phyloP scores from a whole-genome alignment of 345 rosid genomes.

The Lumnitzera littorea region DNA sequence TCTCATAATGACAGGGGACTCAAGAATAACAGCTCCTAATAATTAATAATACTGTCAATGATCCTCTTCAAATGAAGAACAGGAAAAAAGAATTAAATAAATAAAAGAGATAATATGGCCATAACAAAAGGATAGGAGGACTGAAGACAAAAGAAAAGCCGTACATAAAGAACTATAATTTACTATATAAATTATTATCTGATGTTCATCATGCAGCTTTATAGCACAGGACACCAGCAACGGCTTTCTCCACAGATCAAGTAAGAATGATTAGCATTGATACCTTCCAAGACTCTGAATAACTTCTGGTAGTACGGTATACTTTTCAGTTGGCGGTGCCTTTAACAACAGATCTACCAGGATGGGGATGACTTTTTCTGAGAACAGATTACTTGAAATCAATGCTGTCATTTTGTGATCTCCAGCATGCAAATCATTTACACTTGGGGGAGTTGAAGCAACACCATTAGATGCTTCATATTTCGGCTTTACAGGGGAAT shows the following conservation, averaged over 20 bases:
- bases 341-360: slow-evolving; percentile 63
- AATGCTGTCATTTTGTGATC: slow-evolving; percentile 22
- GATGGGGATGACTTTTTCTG: slow-evolving; percentile 75
- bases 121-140: background rate
- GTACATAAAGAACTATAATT: background rate
- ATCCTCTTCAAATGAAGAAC: too few relatives aligned
- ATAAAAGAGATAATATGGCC: background rate
- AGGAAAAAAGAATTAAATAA: background rate
- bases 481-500: slow-evolving; percentile 18
- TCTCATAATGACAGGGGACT: too few relatives aligned
- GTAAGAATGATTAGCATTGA: background rate
- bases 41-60: too few relatives aligned
- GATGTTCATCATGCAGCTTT: background rate
- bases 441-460: slow-evolving; percentile 26
- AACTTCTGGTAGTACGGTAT: slow-evolving; percentile 67
- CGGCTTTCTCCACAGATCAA: too few relatives aligned
- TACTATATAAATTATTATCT: background rate
- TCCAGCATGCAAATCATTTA: slow-evolving; percentile 26
- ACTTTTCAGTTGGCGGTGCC: slow-evolving; percentile 65
- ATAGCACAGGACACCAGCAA: background rate
- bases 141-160: background rate
- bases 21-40: too few relatives aligned
- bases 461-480: slow-evolving; percentile 33
- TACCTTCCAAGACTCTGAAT: slow-evolving; percentile 87
- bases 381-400: slow-evolving; percentile 44